A percentile compares a stretch with the other conserved stretches of the same genome.
Evolutionary conservation across 176 grass and related monocot species (phyloP).

Genomic region (Cenchrus americanus): DNA sequence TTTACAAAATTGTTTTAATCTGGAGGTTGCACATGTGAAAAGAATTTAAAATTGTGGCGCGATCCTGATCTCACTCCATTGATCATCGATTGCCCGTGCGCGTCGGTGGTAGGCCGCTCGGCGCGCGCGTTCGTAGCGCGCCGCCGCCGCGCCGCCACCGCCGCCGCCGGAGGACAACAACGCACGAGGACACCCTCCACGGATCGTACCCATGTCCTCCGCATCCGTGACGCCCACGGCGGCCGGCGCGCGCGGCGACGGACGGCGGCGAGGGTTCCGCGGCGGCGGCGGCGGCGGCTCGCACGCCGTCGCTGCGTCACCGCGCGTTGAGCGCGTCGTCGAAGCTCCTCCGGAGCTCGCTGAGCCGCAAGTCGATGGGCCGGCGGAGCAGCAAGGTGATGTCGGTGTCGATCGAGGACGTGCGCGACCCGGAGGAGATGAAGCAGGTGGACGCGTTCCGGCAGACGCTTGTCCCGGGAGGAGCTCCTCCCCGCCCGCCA

Average conservation of each 20-base stretch:
- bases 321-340: conserved; percentile 82
- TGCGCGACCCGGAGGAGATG: conserved; percentile 88
- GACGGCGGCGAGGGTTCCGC: conserved; percentile 6
- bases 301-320: conserved; percentile 59
- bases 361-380: conserved; percentile 57
- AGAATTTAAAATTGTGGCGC: too few species aligned
- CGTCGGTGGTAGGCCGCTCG: neutral
- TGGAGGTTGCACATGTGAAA: neutral
- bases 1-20: neutral
- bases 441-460: conserved; percentile 92
- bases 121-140: conserved; percentile 13
- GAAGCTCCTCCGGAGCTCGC: conserved; percentile 81
- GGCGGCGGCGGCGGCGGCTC: conserved; percentile 27
- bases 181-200: neutral
- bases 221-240: conserved; percentile 16
- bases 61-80: neutral
- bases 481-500: conserved; percentile 91
- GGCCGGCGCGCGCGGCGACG: conserved; percentile 21
- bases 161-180: neutral
- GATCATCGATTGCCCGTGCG: neutral
- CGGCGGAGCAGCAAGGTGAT: conserved; percentile 98
- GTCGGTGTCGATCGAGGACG: conserved; percentile 90
- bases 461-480: conserved; percentile 84
- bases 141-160: neutral
- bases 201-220: neutral